Conservation (phyloP, 352 stramenopile genomes). For the Blastocystis sp. region DNA sequence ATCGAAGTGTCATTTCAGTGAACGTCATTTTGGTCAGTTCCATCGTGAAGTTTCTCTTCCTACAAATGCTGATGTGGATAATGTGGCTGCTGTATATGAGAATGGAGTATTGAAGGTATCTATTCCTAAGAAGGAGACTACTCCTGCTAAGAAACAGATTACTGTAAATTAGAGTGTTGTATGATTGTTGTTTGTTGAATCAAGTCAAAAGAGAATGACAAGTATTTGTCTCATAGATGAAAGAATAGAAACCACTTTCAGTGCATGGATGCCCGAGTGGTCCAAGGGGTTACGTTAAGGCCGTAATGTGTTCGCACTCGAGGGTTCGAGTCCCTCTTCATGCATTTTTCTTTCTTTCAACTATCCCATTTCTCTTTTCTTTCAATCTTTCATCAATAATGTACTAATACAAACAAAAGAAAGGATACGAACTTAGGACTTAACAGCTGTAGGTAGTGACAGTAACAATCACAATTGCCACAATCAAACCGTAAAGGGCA, state of each 20-base stretch:
- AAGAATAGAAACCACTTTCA: not conserved
- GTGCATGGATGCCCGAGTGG: conserved; percentile 45
- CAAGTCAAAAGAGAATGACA: too few species aligned
- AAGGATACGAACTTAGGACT: not conserved
- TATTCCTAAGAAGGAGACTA: conserved; percentile 13
- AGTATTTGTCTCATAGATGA: too few species aligned
- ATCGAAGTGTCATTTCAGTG: conserved; percentile 33
- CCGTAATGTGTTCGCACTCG: conserved; percentile 58
- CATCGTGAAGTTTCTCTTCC: conserved; percentile 45
- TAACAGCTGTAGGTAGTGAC: conserved; percentile 17
- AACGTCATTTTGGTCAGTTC: conserved; percentile 49
- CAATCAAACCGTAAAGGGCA: conserved; percentile 88
- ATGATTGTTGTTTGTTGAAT: too few species aligned
- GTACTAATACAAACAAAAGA: not conserved
- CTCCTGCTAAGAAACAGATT: conserved; percentile 30
- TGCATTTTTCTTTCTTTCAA: conserved; percentile 44
- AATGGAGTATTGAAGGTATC: conserved; percentile 21
- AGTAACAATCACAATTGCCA: conserved; percentile 79
- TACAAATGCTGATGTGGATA: conserved; percentile 7
- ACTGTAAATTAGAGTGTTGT: conserved; percentile 18
- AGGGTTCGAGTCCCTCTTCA: conserved; percentile 56
- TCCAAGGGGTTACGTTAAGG: conserved; percentile 59
- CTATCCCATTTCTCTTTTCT: not conserved
- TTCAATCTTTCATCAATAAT: too few species aligned
- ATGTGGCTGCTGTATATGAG: conserved; percentile 32